These are phyloP conservation scores for Monosporascus sp. DNA, from an alignment of 2,329 filamentous ascomycete genomes.

Conservation along the genomic window DNA sequence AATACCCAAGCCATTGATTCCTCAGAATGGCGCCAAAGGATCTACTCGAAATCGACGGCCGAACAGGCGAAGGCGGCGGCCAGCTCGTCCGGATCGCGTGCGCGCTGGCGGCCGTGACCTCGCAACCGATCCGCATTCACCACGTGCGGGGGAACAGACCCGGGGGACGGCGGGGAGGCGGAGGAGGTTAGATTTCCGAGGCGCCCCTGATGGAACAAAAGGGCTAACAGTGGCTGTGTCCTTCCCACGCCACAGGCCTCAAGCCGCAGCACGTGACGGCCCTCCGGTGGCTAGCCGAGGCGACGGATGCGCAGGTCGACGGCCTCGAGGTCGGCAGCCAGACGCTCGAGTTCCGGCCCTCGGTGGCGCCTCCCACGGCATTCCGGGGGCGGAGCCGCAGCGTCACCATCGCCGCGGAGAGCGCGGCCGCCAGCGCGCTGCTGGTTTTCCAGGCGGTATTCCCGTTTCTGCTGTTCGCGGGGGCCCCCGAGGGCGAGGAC, in stretches of 20 bases:
- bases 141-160: slow-evolving; percentile 51
- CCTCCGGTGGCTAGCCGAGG: slow-evolving; percentile 47
- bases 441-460: slow-evolving; percentile 57
- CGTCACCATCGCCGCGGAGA: slow-evolving; percentile 44
- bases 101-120: slow-evolving; percentile 49
- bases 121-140: slow-evolving; percentile 45
- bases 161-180: slow-evolving; percentile 27
- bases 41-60: slow-evolving; percentile 45
- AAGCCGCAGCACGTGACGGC: slow-evolving; percentile 56
- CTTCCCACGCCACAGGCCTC: slow-evolving; percentile 37
- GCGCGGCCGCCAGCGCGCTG: slow-evolving; percentile 47
- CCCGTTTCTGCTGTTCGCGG: slow-evolving; percentile 52
- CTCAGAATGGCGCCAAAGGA: slow-evolving; percentile 8
- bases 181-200: slow-evolving; percentile 1
- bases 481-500: slow-evolving; percentile 38
- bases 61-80: slow-evolving; percentile 56
- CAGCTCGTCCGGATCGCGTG: slow-evolving; percentile 55
- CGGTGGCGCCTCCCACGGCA: slow-evolving; percentile 28
- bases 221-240: not conserved
- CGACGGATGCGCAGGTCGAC: slow-evolving; percentile 43
- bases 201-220: too few species aligned
- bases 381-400: slow-evolving; percentile 30
- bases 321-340: slow-evolving; percentile 47
- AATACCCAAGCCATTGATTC: too few species aligned
- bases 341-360: slow-evolving; percentile 42